Evolutionary conservation across 2,329 filamentous ascomycete species (phyloP).

Genomic region (Talaromyces sp.): DNA sequence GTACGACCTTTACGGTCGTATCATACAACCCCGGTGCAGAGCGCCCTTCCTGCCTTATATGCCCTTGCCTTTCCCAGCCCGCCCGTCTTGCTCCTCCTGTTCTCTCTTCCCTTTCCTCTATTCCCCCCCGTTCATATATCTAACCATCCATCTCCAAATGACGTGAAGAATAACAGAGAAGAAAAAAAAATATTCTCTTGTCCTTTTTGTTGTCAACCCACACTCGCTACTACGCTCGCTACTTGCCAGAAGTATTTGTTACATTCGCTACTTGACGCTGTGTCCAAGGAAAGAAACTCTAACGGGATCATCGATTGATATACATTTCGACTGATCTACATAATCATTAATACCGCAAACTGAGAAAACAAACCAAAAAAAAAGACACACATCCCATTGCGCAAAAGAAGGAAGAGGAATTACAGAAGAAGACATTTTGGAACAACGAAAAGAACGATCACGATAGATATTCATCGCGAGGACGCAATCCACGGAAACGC

Average conservation of each 20-base stretch:
- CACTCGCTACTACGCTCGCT: slow-evolving; percentile 21
- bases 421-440: background rate
- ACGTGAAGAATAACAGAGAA: slow-evolving; percentile 19
- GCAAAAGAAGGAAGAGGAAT: background rate
- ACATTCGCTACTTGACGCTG: slow-evolving; percentile 19
- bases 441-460: background rate
- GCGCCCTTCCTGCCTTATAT: slow-evolving; percentile 8
- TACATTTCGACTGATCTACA: slow-evolving; percentile 5
- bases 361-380: background rate
- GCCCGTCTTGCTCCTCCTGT: slow-evolving; percentile 13
- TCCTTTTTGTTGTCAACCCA: slow-evolving; percentile 18
- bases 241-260: slow-evolving; percentile 18
- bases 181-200: slow-evolving; percentile 8
- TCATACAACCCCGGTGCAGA: background rate
- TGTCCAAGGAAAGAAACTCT: slow-evolving; percentile 8
- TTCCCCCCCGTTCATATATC: slow-evolving; percentile 1
- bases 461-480: slow-evolving; percentile 15
- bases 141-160: slow-evolving; percentile 15
- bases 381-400: background rate
- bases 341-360: slow-evolving; percentile 13
- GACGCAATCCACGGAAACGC: background rate
- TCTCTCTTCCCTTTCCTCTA: slow-evolving; percentile 11
- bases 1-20: slow-evolving; percentile 3
- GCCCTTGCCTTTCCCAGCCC: slow-evolving; percentile 11
- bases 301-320: slow-evolving; percentile 14